A percentile compares a stretch with the other conserved stretches of the same genome.
These are phyloP conservation scores for Calonectria multiphialidica DNA, from an alignment of 2,329 filamentous ascomycete species.

Conservation along the genomic window DNA sequence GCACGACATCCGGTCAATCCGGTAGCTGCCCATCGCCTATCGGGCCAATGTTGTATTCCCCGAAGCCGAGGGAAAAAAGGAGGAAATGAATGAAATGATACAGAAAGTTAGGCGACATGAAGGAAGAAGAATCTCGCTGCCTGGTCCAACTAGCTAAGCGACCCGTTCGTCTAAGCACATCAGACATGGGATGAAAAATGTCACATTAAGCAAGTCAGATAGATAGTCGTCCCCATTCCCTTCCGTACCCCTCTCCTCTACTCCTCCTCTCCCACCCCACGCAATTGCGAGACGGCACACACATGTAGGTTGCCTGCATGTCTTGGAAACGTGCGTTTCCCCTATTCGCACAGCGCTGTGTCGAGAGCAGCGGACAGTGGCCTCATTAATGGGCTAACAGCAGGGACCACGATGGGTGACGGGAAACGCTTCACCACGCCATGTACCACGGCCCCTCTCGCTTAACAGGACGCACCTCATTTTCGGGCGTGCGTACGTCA, in stretches of 20 bases:
- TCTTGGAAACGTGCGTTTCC: constrained; percentile 6
- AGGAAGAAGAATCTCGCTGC: neutral
- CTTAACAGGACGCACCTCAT: constrained; percentile 2
- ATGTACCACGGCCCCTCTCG: constrained; percentile 21
- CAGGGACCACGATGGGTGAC: constrained; percentile 19
- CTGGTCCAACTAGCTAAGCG: neutral
- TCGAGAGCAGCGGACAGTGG: constrained; percentile 12
- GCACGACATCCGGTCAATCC: constrained; percentile 5
- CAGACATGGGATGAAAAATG: neutral
- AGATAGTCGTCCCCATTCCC: neutral
- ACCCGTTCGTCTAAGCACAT: neutral
- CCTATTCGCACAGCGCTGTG: constrained; percentile 4
- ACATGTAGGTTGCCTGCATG: neutral
- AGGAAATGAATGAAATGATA: neutral
- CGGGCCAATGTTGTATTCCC: too few relatives aligned
- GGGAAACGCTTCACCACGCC: constrained; percentile 29
- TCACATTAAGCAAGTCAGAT: neutral
- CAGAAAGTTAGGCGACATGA: neutral
- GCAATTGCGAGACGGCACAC: neutral
- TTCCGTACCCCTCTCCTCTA: too few relatives aligned
- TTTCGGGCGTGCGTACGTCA: neutral
- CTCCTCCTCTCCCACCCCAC: neutral
- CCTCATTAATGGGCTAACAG: constrained; percentile 28
- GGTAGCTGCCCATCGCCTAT: neutral
- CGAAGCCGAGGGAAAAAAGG: neutral